Conservation (phyloP, 805 yeast species). For the Pichia paraexigua region DNA sequence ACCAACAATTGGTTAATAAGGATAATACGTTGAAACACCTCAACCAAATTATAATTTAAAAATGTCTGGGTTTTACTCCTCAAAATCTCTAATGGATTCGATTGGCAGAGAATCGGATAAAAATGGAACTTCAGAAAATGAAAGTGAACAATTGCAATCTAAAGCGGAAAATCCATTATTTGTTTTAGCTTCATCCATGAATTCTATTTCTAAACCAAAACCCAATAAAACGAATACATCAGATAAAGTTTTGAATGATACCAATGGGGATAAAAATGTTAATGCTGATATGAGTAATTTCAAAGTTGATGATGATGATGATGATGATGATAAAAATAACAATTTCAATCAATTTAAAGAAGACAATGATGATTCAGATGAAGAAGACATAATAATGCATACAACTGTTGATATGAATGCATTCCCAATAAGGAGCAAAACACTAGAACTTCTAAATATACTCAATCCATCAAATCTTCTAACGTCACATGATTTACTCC, state of each 20-base stretch:
- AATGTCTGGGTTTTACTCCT: neutral
- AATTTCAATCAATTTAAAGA: neutral
- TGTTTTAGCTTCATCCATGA: neutral
- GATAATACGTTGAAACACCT: neutral
- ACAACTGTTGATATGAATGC: neutral
- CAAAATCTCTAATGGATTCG: conserved; percentile 2
- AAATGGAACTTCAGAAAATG: neutral
- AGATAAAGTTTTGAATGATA: neutral
- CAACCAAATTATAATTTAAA: neutral
- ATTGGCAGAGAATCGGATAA: conserved; percentile 1
- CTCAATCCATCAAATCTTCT: conserved; percentile 24
- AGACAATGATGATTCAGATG: neutral
- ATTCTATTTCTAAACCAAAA: neutral
- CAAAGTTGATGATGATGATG: neutral
- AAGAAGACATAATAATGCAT: neutral
- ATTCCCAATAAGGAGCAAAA: conserved; percentile 4
- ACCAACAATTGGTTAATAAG: neutral
- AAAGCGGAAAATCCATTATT: neutral
- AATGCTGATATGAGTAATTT: neutral
- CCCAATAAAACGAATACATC: neutral
- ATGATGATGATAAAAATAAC: neutral
- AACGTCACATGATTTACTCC: conserved; percentile 14
- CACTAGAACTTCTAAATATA: conserved; percentile 13
- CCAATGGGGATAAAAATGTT: neutral
- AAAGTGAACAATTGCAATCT: neutral